Evolutionary conservation across 306 rosid species (phyloP).

Genomic region (Hippophae tibetana): DNA sequence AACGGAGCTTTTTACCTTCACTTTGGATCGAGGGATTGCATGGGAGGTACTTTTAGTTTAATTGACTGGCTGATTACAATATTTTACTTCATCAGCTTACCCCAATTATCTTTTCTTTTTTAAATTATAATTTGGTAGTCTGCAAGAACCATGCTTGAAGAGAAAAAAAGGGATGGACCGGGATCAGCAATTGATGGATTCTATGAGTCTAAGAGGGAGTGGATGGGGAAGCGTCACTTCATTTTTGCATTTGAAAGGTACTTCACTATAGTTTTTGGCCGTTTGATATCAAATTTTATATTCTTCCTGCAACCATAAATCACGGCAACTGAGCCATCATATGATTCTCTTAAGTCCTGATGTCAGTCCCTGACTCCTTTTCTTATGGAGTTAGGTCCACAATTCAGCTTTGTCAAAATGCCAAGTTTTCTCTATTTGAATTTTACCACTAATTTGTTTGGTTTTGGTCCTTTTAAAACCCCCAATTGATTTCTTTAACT

Average conservation of each 20-base stretch:
- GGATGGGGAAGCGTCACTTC: conserved; percentile 90
- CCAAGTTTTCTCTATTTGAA: too few relatives aligned
- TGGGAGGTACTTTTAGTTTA: conserved; percentile 63
- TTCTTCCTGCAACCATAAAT: not conserved
- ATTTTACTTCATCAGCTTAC: conserved; percentile 9
- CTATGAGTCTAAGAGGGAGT: conserved; percentile 92
- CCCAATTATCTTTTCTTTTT: conserved; percentile 9
- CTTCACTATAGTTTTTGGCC: conserved; percentile 2
- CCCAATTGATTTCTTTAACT: conserved; percentile 8
- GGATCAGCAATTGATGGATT: conserved; percentile 82
- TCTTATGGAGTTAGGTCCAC: too few relatives aligned
- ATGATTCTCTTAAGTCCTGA: too few relatives aligned
- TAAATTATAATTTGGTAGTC: conserved; percentile 34
- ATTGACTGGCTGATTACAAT: conserved; percentile 12
- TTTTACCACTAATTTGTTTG: not conserved
- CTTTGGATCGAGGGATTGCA: conserved; percentile 88
- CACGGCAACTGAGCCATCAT: too few relatives aligned
- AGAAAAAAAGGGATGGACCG: conserved; percentile 78
- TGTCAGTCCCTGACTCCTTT: too few relatives aligned
- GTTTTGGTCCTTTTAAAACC: not conserved
- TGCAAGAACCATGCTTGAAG: conserved; percentile 70
- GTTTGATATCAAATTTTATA: conserved; percentile 1
- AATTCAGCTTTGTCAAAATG: too few relatives aligned
- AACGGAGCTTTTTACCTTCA: conserved; percentile 76
- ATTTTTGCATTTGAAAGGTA: conserved; percentile 91